phyloP scores from a whole-genome alignment of 148 eudicot species.

The Vaccinium myrtillus region DNA sequence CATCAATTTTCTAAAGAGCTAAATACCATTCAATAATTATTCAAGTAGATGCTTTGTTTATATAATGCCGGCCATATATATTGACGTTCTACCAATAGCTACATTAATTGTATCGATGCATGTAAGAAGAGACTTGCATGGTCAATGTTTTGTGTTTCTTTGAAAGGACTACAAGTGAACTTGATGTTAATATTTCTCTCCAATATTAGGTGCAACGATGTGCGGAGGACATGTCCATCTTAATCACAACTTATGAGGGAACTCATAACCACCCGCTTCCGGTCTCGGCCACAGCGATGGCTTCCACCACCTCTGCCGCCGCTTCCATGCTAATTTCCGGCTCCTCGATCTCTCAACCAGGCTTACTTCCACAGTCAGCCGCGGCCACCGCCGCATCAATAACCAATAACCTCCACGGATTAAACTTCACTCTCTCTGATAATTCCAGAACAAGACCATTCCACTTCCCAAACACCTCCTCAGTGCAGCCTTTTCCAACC shows the following conservation, averaged over 20 bases:
- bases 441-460: constrained; percentile 42
- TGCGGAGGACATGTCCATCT: constrained; percentile 61
- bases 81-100: no score
- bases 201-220: constrained; percentile 66
- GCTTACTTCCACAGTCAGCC: constrained; percentile 19
- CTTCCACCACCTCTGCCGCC: constrained; percentile 82
- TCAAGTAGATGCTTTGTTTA: no score
- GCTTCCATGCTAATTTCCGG: constrained; percentile 77
- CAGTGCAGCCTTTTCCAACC: constrained; percentile 45
- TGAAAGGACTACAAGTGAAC: no score
- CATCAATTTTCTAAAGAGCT: no score
- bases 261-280: constrained; percentile 79
- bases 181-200: neutral
- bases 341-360: constrained; percentile 60
- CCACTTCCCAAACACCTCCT: constrained; percentile 42
- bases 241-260: constrained; percentile 85
- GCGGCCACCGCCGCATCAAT: constrained; percentile 14
- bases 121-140: no score
- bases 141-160: neutral
- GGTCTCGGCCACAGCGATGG: constrained; percentile 73
- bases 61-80: no score
- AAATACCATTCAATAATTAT: no score
- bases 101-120: no score
- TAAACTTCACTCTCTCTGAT: constrained; percentile 37
- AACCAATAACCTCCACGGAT: constrained; percentile 34